Percentiles rank a stretch among this genome's conserved stretches.
Conservation (phyloP, 78 protist species). For the Speleostelium caveatum region DNA sequence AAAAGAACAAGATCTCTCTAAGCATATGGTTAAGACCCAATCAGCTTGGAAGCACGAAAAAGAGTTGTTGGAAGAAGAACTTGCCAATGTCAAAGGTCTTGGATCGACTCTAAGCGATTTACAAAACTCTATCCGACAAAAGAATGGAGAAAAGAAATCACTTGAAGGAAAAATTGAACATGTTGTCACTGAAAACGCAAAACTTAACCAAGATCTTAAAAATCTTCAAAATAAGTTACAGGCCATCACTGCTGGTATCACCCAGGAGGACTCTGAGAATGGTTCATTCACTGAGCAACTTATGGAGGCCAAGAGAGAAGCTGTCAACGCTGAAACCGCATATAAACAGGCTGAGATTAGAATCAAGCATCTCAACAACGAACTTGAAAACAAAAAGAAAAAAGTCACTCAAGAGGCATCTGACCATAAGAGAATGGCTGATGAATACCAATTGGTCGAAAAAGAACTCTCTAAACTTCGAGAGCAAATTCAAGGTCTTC, state of each 20-base stretch:
- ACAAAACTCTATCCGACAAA: constrained; percentile 16
- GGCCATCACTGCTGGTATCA: constrained; percentile 67
- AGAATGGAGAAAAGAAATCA: constrained; percentile 26
- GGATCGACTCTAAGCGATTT: neutral
- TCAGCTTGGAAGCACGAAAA: constrained; percentile 17
- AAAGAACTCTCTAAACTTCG: constrained; percentile 35
- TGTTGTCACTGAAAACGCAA: constrained; percentile 42
- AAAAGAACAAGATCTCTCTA: constrained; percentile 54
- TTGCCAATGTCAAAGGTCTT: neutral
- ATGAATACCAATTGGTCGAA: neutral
- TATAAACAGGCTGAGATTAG: constrained; percentile 62
- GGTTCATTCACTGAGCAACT: constrained; percentile 70
- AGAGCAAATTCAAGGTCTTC: neutral
- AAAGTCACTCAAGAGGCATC: constrained; percentile 2
- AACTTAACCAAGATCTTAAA: constrained; percentile 24
- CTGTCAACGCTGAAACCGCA: constrained; percentile 38
- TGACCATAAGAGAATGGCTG: constrained; percentile 28
- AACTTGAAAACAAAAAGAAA: constrained; percentile 11
- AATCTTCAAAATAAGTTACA: constrained; percentile 21
- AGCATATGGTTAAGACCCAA: constrained; percentile 72
- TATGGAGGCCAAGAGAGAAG: constrained; percentile 70
- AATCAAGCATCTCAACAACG: constrained; percentile 52
- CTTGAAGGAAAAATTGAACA: constrained; percentile 23
- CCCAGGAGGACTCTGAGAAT: constrained; percentile 41
- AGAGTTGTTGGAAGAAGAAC: constrained; percentile 66